phyloP scores from a whole-genome alignment of 192 early-diverging fungal genomes.

The Umbelopsis sp. region DNA sequence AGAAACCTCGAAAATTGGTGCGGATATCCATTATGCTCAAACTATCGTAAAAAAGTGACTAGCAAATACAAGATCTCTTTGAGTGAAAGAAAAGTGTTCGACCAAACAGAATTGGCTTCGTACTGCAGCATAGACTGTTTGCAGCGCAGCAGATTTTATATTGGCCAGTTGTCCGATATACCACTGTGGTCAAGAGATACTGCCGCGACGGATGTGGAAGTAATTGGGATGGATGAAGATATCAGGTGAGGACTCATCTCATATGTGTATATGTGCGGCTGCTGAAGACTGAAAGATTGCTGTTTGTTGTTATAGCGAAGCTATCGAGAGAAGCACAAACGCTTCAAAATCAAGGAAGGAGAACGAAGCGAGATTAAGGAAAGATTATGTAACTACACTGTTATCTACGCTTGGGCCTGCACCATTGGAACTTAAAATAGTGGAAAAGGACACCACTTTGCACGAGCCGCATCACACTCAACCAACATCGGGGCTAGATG shows the following conservation, averaged over 20 bases:
- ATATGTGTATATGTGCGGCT: not conserved
- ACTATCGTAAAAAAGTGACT: slow-evolving; percentile 42
- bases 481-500: not conserved
- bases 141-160: slow-evolving; percentile 71
- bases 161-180: slow-evolving; percentile 72
- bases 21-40: slow-evolving; percentile 83
- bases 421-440: slow-evolving; percentile 18
- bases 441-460: slow-evolving; percentile 20
- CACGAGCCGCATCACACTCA: not conserved
- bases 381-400: slow-evolving; percentile 27
- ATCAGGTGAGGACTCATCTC: slow-evolving; percentile 35
- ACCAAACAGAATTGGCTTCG: slow-evolving; percentile 63
- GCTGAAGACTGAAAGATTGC: not conserved
- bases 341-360: not conserved
- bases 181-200: slow-evolving; percentile 69
- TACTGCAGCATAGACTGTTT: slow-evolving; percentile 78
- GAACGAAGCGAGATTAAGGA: not conserved
- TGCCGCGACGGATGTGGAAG: slow-evolving; percentile 13
- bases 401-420: slow-evolving; percentile 27
- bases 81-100: slow-evolving; percentile 74
- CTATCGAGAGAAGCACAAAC: not conserved
- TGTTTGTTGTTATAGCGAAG: not conserved
- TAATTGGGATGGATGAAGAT: slow-evolving; percentile 31
- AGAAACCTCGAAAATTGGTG: slow-evolving; percentile 68
- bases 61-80: slow-evolving; percentile 74